These are phyloP conservation scores for Monosporozyma siamensis DNA, from an alignment of 805 yeast species.

Conservation along the genomic window DNA sequence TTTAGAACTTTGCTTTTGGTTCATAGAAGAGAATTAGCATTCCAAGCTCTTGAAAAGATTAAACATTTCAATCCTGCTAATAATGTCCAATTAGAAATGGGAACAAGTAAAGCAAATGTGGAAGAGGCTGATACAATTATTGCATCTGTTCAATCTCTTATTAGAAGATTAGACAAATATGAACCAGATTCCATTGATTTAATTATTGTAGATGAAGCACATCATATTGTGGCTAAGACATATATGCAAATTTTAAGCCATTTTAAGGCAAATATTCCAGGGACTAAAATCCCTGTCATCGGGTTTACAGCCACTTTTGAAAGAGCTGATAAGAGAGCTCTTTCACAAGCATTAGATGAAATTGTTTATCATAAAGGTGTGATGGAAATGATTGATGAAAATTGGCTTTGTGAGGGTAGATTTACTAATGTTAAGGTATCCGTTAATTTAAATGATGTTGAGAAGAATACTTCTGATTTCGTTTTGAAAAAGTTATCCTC, in stretches of 20 bases:
- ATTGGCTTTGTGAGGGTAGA: slow-evolving; percentile 61
- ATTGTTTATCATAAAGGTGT: slow-evolving; percentile 63
- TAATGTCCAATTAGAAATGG: slow-evolving; percentile 64
- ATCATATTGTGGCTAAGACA: slow-evolving; percentile 71
- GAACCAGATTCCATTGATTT: slow-evolving; percentile 50
- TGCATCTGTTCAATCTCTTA: slow-evolving; percentile 66
- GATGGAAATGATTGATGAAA: slow-evolving; percentile 53
- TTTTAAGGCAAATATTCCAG: slow-evolving; percentile 40
- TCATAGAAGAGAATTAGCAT: slow-evolving; percentile 70
- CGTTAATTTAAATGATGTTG: slow-evolving; percentile 35
- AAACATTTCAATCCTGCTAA: slow-evolving; percentile 39
- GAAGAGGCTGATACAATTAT: slow-evolving; percentile 52
- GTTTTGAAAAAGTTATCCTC: slow-evolving; percentile 40
- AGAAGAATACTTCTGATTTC: slow-evolving; percentile 47
- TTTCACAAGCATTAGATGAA: slow-evolving; percentile 56
- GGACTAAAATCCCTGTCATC: slow-evolving; percentile 45
- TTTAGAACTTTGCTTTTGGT: slow-evolving; percentile 50
- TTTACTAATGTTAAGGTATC: slow-evolving; percentile 49
- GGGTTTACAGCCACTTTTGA: slow-evolving; percentile 88
- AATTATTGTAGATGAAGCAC: slow-evolving; percentile 84
- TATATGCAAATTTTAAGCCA: slow-evolving; percentile 51
- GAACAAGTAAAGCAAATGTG: slow-evolving; percentile 29
- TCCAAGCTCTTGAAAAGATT: slow-evolving; percentile 54
- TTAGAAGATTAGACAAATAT: slow-evolving; percentile 40
- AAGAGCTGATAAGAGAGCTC: slow-evolving; percentile 58